These are phyloP conservation scores for Cladosporium sp. DNA, from an alignment of 2,329 filamentous ascomycete genomes.

Conservation along the genomic window DNA sequence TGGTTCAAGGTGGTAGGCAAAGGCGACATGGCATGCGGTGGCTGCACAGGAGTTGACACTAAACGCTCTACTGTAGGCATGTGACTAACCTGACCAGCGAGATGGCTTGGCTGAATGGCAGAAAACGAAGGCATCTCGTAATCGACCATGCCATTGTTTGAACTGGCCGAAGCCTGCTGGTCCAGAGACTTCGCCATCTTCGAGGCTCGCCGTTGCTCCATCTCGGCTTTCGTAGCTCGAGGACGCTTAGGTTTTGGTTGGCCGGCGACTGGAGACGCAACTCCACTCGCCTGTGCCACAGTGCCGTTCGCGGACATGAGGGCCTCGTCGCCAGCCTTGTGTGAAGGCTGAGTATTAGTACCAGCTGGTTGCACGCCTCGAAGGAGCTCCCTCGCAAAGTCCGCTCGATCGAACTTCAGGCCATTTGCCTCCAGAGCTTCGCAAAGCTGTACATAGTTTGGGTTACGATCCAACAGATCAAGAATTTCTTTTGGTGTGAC, in stretches of 20 bases:
- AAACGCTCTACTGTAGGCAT: background rate
- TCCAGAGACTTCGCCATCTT: background rate
- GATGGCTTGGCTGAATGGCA: constrained; percentile 18
- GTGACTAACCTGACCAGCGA: background rate
- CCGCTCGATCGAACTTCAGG: constrained; percentile 47
- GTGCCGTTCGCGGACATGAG: constrained; percentile 15
- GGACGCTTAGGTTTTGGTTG: background rate
- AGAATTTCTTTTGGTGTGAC: constrained; percentile 40
- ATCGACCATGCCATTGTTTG: constrained; percentile 18
- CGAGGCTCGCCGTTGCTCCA: constrained; percentile 1
- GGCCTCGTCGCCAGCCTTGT: background rate
- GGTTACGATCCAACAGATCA: constrained; percentile 48
- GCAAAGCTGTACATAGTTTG: constrained; percentile 54
- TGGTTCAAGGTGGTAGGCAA: background rate
- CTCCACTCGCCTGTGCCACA: constrained; percentile 15
- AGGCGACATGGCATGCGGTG: too few species aligned
- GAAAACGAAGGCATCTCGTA: constrained; percentile 27
- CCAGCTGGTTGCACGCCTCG: constrained; percentile 42
- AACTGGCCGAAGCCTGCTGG: background rate
- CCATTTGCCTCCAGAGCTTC: constrained; percentile 48
- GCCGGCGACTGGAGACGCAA: background rate
- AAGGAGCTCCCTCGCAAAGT: constrained; percentile 51
- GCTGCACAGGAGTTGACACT: background rate
- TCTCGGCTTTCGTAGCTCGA: constrained; percentile 4
- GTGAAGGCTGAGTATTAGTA: constrained; percentile 14